Base-by-base conservation (phyloP, 2,329 filamentous ascomycete genomes). In the Malbranchea cinnamomea region DNA sequence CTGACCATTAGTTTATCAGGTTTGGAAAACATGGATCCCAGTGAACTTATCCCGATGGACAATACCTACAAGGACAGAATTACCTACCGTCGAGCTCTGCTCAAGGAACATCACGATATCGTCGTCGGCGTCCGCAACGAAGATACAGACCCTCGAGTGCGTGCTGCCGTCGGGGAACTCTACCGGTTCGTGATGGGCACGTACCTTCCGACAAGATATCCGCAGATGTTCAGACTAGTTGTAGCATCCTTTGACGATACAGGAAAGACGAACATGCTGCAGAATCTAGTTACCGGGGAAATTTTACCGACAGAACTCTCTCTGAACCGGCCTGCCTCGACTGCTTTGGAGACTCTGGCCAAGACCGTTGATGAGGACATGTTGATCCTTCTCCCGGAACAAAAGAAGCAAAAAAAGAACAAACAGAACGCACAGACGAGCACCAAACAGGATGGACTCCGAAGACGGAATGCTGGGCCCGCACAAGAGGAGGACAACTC, bases 301-400 rank as follows among this genome's bases (percentile, higher is more conserved):
- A 40, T 48, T 2, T 52, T 67, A 3, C 58, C 63, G 0, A 44
- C 49, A 6, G 39, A 37, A 7, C 31, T 62, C 0, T 38, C 33
- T 2, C 37, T 53, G 1, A 37, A 52, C 1, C 35, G 46, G 1
- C 42, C 52, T 4, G 52, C 57, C 1, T 36, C 48, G 5, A 39
- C 45, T 14, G 62, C 64, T 1, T 56, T 74, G 2, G 43, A 56
- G 25, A 58, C 56, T 3, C 48, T 76, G 0, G 62, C 60, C 17
- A 50, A 53, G 7, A 63, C 66, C 30, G 48, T 76, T 15, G 72
- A 76, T 39, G 62, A 65, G 26, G 72, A 77, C 31, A 68, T 74
- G 43, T 50, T 76, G 3, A 48, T 77, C 36, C 57, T 77, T 0
- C 50, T 73, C 0, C 66, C 66, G 0, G 53, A 56, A 19, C 39